Evolutionary conservation across 495 filamentous ascomycete genomes (phyloP), one percentile per base, ranked within the genome.

Genomic region (Aspergillus olivimuriae): DNA sequence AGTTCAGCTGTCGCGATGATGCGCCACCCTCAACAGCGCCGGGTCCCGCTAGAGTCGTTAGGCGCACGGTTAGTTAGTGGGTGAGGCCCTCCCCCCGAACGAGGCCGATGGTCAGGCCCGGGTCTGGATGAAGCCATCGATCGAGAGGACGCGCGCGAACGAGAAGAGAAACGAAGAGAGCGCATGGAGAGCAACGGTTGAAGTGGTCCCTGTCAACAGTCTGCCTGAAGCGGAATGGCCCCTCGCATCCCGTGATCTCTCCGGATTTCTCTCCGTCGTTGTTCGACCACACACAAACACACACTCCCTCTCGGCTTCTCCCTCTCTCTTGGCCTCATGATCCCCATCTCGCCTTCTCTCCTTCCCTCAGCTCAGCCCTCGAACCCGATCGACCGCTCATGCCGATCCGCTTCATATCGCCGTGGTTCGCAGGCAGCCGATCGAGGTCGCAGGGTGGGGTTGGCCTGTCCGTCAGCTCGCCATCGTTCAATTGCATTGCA

Each of bases 1-100:
- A 40, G 54, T 66, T 66, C 63, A 66, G 63, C 63, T 66, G 56
- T 41, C 43, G 41, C 46, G 47, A 22, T 34, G 46, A 49, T 43
- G 55, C 63, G 63, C 63, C 63, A 66, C 62, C 21, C 11, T 28
- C 24, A 28, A 11, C 24, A 28, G 24, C 24, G 24, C 24, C 24
- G 5, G 5, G 5, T 28, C 37, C 2, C 33, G 7, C 16, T 11
- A 35, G 16, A 2, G 1, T 35, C 4, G 16, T 35, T n/a, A 28
- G 24, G 24, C 11, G 24, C 11, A 28, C n/a, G n/a, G n/a, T n/a
- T n/a, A n/a, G n/a, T n/a, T n/a, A n/a, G n/a, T n/a, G n/a, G n/a
- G n/a, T n/a, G n/a, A n/a, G n/a, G n/a, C n/a, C n/a, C n/a, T n/a
- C n/a, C n/a, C n/a, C n/a, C n/a, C n/a, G n/a, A n/a, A n/a, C n/a